Conservation (phyloP, 805 yeast genomes). For the Cyberlindnera japonica region DNA sequence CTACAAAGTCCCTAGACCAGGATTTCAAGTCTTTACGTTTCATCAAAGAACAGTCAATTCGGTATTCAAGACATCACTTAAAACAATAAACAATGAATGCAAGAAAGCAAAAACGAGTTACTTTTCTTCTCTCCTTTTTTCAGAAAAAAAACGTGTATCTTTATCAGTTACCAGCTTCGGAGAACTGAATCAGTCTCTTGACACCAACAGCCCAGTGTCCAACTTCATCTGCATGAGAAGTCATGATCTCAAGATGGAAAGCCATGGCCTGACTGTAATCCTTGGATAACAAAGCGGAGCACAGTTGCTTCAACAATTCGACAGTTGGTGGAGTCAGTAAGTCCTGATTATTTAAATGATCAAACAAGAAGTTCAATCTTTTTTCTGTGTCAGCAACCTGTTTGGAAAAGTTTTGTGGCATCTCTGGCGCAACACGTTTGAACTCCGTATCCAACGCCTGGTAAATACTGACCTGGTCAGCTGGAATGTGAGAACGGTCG, state of each 20-base stretch:
- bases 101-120: neutral
- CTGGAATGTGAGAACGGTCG: slow-evolving; percentile 66
- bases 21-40: no score
- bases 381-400: slow-evolving; percentile 81
- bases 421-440: slow-evolving; percentile 70
- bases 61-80: neutral
- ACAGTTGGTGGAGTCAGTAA: slow-evolving; percentile 56
- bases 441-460: slow-evolving; percentile 52
- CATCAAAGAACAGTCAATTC: no score
- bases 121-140: neutral
- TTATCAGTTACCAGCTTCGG: slow-evolving; percentile 30
- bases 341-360: slow-evolving; percentile 72
- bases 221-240: slow-evolving; percentile 64
- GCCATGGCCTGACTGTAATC: slow-evolving; percentile 60
- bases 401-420: slow-evolving; percentile 69
- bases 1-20: no score
- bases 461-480: slow-evolving; percentile 52
- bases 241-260: slow-evolving; percentile 54
- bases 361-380: slow-evolving; percentile 72
- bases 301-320: slow-evolving; percentile 47
- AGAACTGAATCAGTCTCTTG: slow-evolving; percentile 79
- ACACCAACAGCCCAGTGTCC: slow-evolving; percentile 95
- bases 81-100: neutral
- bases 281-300: slow-evolving; percentile 42
- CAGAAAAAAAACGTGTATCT: no score